Conservation (phyloP, 495 filamentous ascomycete genomes). For the Haplographium delicatum region DNA sequence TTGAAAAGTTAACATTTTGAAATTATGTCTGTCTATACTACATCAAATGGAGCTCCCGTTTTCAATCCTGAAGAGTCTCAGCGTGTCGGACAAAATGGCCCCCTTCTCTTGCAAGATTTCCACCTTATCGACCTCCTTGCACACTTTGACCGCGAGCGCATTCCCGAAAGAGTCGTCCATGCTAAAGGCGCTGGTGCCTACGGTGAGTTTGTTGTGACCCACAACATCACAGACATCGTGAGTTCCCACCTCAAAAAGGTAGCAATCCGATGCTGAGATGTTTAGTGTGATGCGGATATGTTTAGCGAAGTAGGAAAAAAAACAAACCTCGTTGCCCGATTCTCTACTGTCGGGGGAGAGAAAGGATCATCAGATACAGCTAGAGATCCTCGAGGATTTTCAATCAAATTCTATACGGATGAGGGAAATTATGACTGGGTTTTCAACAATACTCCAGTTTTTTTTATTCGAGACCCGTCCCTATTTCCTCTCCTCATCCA, state of each 20-base stretch:
- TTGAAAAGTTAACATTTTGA: too few species aligned
- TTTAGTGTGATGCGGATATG: slow-evolving; percentile 40
- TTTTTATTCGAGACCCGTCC: slow-evolving; percentile 50
- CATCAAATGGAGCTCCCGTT: slow-evolving; percentile 51
- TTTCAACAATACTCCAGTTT: slow-evolving; percentile 35
- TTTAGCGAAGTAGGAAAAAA: slow-evolving; percentile 51
- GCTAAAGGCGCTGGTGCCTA: slow-evolving; percentile 75
- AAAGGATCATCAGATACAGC: slow-evolving; percentile 65
- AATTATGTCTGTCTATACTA: slow-evolving; percentile 43
- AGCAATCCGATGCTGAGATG: too few species aligned
- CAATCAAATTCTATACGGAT: slow-evolving; percentile 63
- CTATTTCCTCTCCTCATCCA: slow-evolving; percentile 52
- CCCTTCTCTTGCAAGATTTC: slow-evolving; percentile 56
- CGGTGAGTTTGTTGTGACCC: slow-evolving; percentile 64
- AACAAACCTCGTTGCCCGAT: slow-evolving; percentile 45
- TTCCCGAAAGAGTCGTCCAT: slow-evolving; percentile 69
- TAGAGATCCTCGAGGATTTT: slow-evolving; percentile 72
- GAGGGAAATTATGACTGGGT: slow-evolving; percentile 47
- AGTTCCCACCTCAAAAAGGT: too few species aligned
- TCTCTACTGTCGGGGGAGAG: slow-evolving; percentile 72
- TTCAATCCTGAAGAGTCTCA: slow-evolving; percentile 32
- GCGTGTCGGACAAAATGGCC: slow-evolving; percentile 37
- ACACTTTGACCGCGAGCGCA: slow-evolving; percentile 62
- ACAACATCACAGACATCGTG: slow-evolving; percentile 22
- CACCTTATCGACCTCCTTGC: slow-evolving; percentile 57